These are phyloP conservation scores for Trichoderma endophyticum DNA, from an alignment of 2,329 filamentous ascomycete species.

Conservation along the genomic window DNA sequence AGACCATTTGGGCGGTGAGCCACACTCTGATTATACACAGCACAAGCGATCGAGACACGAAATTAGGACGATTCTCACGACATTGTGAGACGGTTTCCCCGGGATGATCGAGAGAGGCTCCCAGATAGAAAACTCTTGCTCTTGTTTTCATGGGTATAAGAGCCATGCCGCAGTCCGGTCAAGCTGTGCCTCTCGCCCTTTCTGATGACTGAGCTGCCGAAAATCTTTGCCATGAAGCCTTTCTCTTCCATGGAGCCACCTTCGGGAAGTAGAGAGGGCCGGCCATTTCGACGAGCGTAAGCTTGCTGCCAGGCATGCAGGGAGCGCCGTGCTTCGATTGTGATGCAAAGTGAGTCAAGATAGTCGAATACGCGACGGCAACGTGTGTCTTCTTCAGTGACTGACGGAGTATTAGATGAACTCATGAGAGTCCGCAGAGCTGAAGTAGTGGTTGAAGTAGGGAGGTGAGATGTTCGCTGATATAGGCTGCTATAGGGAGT, in stretches of 20 bases:
- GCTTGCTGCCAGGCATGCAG: conserved; percentile 48
- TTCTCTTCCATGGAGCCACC: conserved; percentile 34
- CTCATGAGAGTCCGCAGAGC: conserved; percentile 28
- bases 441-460: conserved; percentile 34
- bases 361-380: conserved; percentile 44
- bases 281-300: conserved; percentile 43
- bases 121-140: conserved; percentile 13
- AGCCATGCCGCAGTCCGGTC: neutral
- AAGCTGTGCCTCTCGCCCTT: conserved; percentile 26
- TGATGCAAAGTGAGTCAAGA: conserved; percentile 47
- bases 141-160: neutral
- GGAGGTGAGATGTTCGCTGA: conserved; percentile 27
- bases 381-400: conserved; percentile 41
- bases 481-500: conserved; percentile 20
- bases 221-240: conserved; percentile 30
- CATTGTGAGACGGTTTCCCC: conserved; percentile 14
- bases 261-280: conserved; percentile 40
- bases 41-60: neutral
- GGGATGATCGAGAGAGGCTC: neutral
- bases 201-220: conserved; percentile 22
- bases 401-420: conserved; percentile 18
- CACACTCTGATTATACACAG: neutral
- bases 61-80: neutral
- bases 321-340: conserved; percentile 45
- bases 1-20: neutral